phyloP scores from a whole-genome alignment of 2,329 filamentous ascomycete genomes.

The Dothidotthia symphoricarpi region DNA sequence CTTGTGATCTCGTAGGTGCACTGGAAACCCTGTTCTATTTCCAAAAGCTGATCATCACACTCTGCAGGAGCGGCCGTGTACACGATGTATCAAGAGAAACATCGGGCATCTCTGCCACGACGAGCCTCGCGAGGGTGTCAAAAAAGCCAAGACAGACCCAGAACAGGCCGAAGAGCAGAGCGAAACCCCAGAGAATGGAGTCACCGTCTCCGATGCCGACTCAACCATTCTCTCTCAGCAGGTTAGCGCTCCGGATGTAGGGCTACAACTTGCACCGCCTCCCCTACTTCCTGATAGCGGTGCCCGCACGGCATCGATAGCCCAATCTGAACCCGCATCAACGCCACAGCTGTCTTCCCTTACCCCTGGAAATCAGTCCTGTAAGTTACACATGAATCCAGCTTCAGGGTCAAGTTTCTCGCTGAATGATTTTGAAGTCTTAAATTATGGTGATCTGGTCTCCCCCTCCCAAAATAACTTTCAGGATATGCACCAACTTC shows the following conservation, averaged over 20 bases:
- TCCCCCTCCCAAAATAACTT: constrained; percentile 75
- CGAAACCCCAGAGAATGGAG: constrained; percentile 31
- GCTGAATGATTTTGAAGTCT: constrained; percentile 54
- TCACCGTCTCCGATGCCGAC: constrained; percentile 29
- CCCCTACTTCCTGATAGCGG: constrained; percentile 34
- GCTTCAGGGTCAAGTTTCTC: constrained; percentile 17
- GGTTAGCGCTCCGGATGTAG: constrained; percentile 37
- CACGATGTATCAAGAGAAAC: constrained; percentile 95
- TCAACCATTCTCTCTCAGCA: constrained; percentile 29
- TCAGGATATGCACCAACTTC: constrained; percentile 91
- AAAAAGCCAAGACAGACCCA: constrained; percentile 67
- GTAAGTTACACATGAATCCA: constrained; percentile 57
- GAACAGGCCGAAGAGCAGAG: constrained; percentile 37
- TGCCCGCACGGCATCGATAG: constrained; percentile 58
- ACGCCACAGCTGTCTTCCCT: constrained; percentile 63
- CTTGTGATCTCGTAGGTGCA: constrained; percentile 51
- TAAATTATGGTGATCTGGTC: constrained; percentile 79
- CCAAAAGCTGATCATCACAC: constrained; percentile 38
- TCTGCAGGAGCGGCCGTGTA: constrained; percentile 85
- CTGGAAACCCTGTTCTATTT: constrained; percentile 5
- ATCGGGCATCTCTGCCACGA: constrained; percentile 98
- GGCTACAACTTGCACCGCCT: constrained; percentile 40
- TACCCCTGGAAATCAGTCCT: constrained; percentile 67
- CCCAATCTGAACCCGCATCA: constrained; percentile 68
- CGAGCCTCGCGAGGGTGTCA: constrained; percentile 81